Conservation (phyloP, 1,284 basidiomycete species). For the Rhodotorula mucilaginosa region DNA sequence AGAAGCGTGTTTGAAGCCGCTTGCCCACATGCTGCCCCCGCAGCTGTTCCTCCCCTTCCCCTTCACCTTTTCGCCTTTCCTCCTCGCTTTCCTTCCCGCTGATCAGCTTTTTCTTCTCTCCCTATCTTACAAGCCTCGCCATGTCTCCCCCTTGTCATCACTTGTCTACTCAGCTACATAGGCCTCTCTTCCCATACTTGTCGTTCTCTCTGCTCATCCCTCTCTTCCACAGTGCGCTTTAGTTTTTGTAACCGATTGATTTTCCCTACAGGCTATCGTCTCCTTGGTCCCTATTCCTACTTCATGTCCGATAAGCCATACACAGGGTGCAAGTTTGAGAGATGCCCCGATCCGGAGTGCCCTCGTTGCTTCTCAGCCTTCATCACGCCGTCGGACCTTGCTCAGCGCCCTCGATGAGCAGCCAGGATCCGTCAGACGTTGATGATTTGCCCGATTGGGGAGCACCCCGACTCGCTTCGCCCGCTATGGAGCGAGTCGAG, state of each 20-base stretch:
- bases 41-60: too few species aligned
- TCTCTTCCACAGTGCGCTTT: too few species aligned
- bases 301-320: too few species aligned
- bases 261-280: too few species aligned
- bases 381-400: neutral
- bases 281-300: too few species aligned
- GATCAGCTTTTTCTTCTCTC: too few species aligned
- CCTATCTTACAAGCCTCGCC: neutral
- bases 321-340: too few species aligned
- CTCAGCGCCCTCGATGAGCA: neutral
- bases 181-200: too few species aligned
- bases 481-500: neutral
- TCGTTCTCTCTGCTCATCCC: too few species aligned
- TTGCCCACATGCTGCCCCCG: neutral
- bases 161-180: too few species aligned
- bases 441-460: neutral
- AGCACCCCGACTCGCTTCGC: neutral
- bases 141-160: neutral
- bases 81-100: neutral
- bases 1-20: constrained; percentile 4
- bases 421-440: neutral
- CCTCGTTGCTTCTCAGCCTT: neutral
- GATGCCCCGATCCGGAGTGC: too few species aligned
- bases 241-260: too few species aligned
- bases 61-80: neutral